phyloP scores from a whole-genome alignment of 148 eudicot species.

The Bassia scoparia region DNA sequence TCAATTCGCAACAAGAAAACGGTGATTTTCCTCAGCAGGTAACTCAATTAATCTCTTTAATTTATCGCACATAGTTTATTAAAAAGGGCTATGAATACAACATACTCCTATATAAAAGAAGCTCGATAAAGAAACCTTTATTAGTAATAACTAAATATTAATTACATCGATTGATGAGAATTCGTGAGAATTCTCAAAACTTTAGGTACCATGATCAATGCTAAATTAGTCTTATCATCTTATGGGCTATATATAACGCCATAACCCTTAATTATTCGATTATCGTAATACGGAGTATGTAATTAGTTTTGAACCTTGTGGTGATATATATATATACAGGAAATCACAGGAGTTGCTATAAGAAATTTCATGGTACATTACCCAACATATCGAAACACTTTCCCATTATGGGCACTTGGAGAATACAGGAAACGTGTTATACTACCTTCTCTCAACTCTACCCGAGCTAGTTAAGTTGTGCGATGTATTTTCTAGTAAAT shows the following conservation, averaged over 20 bases:
- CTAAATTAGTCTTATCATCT: neutral
- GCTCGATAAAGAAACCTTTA: no score
- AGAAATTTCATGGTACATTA: neutral
- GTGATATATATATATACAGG: neutral
- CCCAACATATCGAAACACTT: neutral
- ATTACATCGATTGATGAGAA: no score
- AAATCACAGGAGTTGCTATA: neutral
- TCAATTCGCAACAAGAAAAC: conserved; percentile 36
- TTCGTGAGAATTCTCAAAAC: no score
- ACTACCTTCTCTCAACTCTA: neutral
- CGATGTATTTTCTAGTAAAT: no score
- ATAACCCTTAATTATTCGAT: neutral
- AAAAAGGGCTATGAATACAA: no score
- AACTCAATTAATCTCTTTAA: neutral
- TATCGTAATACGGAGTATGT: neutral
- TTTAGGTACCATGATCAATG: no score
- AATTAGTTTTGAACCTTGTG: no score
- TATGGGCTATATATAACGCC: neutral
- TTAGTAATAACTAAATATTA: no score
- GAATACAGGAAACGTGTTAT: conserved; percentile 7
- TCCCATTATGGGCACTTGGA: conserved; percentile 2
- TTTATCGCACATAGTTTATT: no score
- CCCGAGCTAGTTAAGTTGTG: no score
- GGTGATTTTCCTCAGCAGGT: conserved; percentile 45
- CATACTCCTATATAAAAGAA: no score